Evolutionary conservation across 148 eudicot genomes (phyloP).

Genomic region (Polygonum aviculare): DNA sequence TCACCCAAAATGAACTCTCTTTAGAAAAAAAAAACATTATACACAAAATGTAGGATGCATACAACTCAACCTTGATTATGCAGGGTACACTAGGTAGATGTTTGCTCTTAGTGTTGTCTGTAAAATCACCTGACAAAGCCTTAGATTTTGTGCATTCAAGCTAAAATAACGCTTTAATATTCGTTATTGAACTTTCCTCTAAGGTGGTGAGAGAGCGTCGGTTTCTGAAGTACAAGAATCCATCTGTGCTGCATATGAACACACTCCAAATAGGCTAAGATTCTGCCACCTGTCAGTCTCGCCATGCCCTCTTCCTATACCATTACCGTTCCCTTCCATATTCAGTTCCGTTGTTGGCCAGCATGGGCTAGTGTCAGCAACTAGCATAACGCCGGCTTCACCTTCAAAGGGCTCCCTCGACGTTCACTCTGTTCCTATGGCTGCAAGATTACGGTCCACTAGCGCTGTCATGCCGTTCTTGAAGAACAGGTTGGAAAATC

Average conservation of each 20-base stretch:
- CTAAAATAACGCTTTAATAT: background rate
- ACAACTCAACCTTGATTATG: too few species aligned
- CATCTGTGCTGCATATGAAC: constrained; percentile 46
- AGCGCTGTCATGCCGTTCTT: constrained; percentile 63
- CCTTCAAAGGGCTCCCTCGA: constrained; percentile 66
- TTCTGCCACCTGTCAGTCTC: constrained; percentile 68
- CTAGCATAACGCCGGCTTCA: constrained; percentile 24
- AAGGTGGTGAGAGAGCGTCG: constrained; percentile 59
- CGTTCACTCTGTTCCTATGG: constrained; percentile 76
- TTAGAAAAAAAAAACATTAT: too few species aligned
- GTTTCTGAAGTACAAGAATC: constrained; percentile 60
- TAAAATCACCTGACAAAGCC: too few species aligned
- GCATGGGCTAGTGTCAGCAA: constrained; percentile 45
- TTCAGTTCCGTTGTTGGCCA: constrained; percentile 51
- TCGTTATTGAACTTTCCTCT: background rate
- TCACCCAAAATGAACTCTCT: too few species aligned
- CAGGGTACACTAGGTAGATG: too few species aligned
- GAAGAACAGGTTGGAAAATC: constrained; percentile 50
- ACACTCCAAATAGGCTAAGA: constrained; percentile 35
- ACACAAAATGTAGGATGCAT: too few species aligned
- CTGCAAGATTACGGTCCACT: constrained; percentile 82
- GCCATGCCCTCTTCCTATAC: constrained; percentile 81
- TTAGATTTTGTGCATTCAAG: background rate
- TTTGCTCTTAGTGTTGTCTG: too few species aligned
- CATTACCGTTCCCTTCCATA: constrained; percentile 83